phyloP scores from a whole-genome alignment of 2,329 filamentous ascomycete genomes.

The Exophiala mesophila region DNA sequence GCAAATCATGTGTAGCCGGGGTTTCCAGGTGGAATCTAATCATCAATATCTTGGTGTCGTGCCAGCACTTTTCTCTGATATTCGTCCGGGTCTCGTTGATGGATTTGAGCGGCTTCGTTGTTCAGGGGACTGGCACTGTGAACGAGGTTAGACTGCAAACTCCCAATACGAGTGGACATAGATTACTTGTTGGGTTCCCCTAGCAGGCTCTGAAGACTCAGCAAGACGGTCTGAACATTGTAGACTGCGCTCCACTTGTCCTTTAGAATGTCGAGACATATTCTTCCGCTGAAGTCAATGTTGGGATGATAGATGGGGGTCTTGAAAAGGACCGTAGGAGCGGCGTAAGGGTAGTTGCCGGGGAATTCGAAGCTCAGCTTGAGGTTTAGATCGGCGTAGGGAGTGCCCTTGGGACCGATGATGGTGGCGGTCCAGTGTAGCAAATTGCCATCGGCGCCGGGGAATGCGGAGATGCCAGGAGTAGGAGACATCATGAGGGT shows the following conservation, averaged over 20 bases:
- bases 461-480: constrained; percentile 91
- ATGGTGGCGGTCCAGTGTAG: constrained; percentile 93
- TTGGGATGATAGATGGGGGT: constrained; percentile 99
- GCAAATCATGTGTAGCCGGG: too few species aligned
- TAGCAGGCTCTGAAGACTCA: constrained; percentile 90
- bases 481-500: constrained; percentile 94
- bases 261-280: constrained; percentile 96
- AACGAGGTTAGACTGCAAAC: constrained; percentile 8
- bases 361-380: constrained; percentile 92
- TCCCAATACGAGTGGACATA: not conserved
- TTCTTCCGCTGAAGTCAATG: constrained; percentile 92
- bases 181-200: constrained; percentile 97
- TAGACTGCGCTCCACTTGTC: constrained; percentile 99
- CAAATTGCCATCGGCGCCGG: constrained; percentile 81
- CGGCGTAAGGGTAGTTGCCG: constrained; percentile 83
- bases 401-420: constrained; percentile 82
- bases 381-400: constrained; percentile 80
- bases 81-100: constrained; percentile 81
- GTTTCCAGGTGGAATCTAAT: too few species aligned
- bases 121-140: constrained; percentile 85
- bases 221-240: constrained; percentile 87
- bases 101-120: constrained; percentile 90
- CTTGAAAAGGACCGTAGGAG: constrained; percentile 91
- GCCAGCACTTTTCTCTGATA: constrained; percentile 73
- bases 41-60: constrained; percentile 55